Conservation (phyloP, 2,329 filamentous ascomycete genomes). For the Monilinia polystroma region DNA sequence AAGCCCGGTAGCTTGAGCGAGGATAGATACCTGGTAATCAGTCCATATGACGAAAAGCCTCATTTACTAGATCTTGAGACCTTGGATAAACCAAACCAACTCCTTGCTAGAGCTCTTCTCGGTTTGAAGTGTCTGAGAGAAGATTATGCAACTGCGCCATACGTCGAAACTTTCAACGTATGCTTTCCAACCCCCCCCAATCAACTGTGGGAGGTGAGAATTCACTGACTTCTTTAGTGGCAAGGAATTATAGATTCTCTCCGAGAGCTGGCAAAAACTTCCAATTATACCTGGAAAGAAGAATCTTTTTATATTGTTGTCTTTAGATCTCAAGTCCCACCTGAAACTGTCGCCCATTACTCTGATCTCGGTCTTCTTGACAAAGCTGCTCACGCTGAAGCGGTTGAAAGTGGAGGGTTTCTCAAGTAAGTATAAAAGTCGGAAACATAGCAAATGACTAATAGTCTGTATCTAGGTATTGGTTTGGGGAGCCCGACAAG, state of each 20-base stretch:
- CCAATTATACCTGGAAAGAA: conserved; percentile 56
- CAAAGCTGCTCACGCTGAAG: conserved; percentile 76
- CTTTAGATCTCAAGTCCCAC: conserved; percentile 73
- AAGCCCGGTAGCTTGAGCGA: conserved; percentile 16
- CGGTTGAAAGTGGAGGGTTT: conserved; percentile 74
- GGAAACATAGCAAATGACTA: conserved; percentile 15
- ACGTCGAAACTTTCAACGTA: conserved; percentile 70
- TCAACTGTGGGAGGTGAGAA: not conserved
- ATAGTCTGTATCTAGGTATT: conserved; percentile 58
- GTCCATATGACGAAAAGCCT: conserved; percentile 68
- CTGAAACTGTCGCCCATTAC: conserved; percentile 56
- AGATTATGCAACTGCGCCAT: conserved; percentile 76
- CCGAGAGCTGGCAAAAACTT: conserved; percentile 49
- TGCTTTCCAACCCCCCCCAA: not conserved
- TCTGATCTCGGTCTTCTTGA: conserved; percentile 71
- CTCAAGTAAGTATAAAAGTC: conserved; percentile 58
- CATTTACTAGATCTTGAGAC: conserved; percentile 73
- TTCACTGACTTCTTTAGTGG: conserved; percentile 47
- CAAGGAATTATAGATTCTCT: conserved; percentile 58
- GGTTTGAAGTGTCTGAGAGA: conserved; percentile 59
- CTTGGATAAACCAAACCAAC: conserved; percentile 62
- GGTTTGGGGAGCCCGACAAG: conserved; percentile 75
- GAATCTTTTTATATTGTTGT: conserved; percentile 79
- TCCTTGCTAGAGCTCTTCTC: conserved; percentile 71
- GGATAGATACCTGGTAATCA: conserved; percentile 57